Base-by-base conservation (phyloP, 208 protist species). In the Leishmania braziliensis region DNA sequence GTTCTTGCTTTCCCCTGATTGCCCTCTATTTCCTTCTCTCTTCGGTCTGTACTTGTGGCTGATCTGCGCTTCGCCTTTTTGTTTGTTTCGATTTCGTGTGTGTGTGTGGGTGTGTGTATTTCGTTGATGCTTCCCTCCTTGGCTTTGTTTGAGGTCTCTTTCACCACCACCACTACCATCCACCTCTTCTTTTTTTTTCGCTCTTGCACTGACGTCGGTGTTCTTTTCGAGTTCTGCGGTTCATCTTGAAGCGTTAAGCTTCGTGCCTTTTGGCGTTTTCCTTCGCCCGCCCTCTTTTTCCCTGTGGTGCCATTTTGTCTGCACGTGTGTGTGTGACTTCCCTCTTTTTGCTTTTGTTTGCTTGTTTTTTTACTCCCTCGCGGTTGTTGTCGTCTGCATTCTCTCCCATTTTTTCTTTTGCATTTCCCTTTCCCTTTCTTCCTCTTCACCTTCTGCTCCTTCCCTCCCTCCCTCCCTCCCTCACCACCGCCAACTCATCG, bases 1-100 rank as follows among this genome's bases (percentile, higher is more conserved):
- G 48, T 26, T 78, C 9, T 82, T 36, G 63, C 50, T 54, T 69
- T 78, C 83, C 82, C 80, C 26, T 54, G 43, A 46, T 46, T 46
- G 43, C 43, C 43, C 43, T n/a, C 20, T 72, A 43, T 77, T 69
- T 33, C 74, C 77, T 29, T 71, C 60, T 12, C 51, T 9, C 63
- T 16, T 83, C 43, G 75, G 2, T n/a, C 39, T 33, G 26, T 63
- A 3, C 23, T 6, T 16, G 20, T 33, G 54, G 10, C n/a, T 33
- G 26, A 10, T 26, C 58, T 33, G 20, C 58, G 2, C 58, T 63
- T 5, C 58, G 12, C 77, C 29, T 79, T 12, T 78, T 66, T 29
- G 29, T 4, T 10, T 58, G 71, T 33, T 26, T 33, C 43, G 58
- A 63, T 26, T 63, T 26, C 10, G 56, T 56, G 53, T 56, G 53